Conservation (phyloP, 148 eudicot genomes). For the Heliosperma pusillum region DNA sequence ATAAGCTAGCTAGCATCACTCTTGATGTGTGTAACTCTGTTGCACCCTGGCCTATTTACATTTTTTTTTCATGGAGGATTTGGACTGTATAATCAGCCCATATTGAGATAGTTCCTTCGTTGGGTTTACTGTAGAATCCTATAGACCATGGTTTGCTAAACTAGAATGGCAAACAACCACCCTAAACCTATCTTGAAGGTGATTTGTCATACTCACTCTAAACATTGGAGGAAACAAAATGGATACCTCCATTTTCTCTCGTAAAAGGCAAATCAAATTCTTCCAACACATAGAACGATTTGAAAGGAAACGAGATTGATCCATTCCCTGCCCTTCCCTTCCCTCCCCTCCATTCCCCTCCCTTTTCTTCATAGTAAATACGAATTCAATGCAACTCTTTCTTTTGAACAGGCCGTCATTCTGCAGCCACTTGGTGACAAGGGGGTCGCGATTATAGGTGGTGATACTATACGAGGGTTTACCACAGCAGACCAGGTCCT, state of each 20-base stretch:
- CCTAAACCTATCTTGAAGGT: not conserved
- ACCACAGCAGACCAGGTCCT: conserved; percentile 83
- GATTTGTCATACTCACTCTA: not conserved
- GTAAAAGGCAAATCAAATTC: no score
- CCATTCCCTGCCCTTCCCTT: no score
- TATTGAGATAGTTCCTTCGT: not conserved
- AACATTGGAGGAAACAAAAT: no score
- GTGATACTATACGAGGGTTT: conserved; percentile 85
- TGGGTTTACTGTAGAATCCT: no score
- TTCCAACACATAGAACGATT: no score
- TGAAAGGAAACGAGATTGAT: no score
- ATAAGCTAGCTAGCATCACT: not conserved
- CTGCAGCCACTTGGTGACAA: conserved; percentile 80
- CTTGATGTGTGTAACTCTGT: not conserved
- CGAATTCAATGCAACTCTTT: conserved; percentile 12
- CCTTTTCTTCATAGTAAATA: not conserved
- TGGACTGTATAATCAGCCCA: not conserved
- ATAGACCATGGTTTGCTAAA: not conserved
- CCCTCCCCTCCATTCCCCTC: no score
- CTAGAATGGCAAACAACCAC: not conserved
- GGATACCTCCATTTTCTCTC: no score
- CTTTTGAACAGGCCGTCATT: conserved; percentile 66
- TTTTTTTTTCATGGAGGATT: not conserved
- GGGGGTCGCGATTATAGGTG: conserved; percentile 86
- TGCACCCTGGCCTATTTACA: not conserved